Percentiles rank a stretch among this genome's conserved stretches.
These are phyloP conservation scores for Pyronema omphalodes DNA, from an alignment of 495 filamentous ascomycete species.

Conservation along the genomic window DNA sequence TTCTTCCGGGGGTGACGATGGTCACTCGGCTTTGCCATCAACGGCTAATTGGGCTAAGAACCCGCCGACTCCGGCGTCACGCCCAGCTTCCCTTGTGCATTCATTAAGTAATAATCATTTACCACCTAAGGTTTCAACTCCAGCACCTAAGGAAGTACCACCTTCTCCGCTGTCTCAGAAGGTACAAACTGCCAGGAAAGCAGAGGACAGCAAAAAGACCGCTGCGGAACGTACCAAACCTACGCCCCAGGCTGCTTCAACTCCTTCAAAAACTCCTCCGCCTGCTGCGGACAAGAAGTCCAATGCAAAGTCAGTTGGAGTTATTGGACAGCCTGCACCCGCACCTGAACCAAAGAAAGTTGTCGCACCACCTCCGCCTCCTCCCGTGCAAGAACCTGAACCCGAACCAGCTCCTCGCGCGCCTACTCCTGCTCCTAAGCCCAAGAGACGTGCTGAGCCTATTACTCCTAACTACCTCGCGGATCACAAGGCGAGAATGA, in stretches of 20 bases:
- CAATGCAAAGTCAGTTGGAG: constrained; percentile 1
- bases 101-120: constrained; percentile 7
- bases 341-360: background rate
- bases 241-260: background rate
- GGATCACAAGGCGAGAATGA: constrained; percentile 28
- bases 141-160: constrained; percentile 50
- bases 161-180: constrained; percentile 19
- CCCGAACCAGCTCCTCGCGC: constrained; percentile 12
- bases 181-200: constrained; percentile 5
- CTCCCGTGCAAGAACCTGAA: constrained; percentile 15
- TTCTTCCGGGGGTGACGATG: constrained; percentile 28
- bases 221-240: constrained; percentile 12
- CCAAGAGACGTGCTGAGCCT: constrained; percentile 2
- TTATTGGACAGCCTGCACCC: constrained; percentile 2
- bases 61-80: constrained; percentile 32
- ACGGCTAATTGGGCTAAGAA: constrained; percentile 89
- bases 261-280: constrained; percentile 3
- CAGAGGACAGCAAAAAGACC: constrained; percentile 15
- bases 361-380: constrained; percentile 7
- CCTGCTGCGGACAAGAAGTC: background rate
- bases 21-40: constrained; percentile 74
- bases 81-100: constrained; percentile 17
- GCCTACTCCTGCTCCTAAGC: background rate
- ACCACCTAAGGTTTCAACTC: constrained; percentile 23
- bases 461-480: constrained; percentile 10